Evolutionary conservation across 2,329 filamentous ascomycete genomes (phyloP).

Genomic region (Pyrenophora seminiperda): DNA sequence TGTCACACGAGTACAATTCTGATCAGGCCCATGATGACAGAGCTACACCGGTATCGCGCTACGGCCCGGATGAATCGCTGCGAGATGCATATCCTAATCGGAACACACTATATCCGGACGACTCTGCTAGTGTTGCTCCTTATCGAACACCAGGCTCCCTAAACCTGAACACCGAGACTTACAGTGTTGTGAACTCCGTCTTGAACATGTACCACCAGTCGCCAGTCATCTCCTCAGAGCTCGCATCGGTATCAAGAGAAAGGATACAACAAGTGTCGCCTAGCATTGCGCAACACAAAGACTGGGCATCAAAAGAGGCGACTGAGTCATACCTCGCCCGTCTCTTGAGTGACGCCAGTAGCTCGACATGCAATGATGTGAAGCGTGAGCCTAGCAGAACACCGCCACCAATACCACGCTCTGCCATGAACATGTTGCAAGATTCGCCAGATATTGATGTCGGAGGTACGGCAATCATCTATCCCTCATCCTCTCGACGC

Average conservation of each 20-base stretch:
- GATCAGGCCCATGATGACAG: constrained; percentile 22
- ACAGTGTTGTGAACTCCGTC: constrained; percentile 50
- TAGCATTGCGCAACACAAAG: constrained; percentile 58
- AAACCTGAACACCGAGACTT: constrained; percentile 50
- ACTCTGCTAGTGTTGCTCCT: constrained; percentile 47
- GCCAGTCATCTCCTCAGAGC: constrained; percentile 45
- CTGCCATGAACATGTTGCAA: constrained; percentile 27
- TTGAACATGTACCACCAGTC: constrained; percentile 50
- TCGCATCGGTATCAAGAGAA: constrained; percentile 47
- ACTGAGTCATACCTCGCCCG: constrained; percentile 62
- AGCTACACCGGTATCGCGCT: constrained; percentile 24
- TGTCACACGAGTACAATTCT: constrained; percentile 20
- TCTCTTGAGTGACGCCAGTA: constrained; percentile 49
- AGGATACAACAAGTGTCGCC: constrained; percentile 57
- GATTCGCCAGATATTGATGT: constrained; percentile 32
- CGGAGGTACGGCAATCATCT: constrained; percentile 48
- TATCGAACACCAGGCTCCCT: constrained; percentile 36
- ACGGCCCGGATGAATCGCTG: constrained; percentile 42
- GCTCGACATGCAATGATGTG: constrained; percentile 16
- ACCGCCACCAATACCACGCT: constrained; percentile 14
- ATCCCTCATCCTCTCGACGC: constrained; percentile 39
- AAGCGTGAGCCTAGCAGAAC: constrained; percentile 16
- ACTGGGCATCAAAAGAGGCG: constrained; percentile 61
- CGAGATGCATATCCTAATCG: constrained; percentile 40
- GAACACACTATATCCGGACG: constrained; percentile 45